Percentiles rank a stretch among this genome's conserved stretches.
Conservation (phyloP, 2,329 filamentous ascomycete genomes). For the Teratosphaeria zuluensis region DNA sequence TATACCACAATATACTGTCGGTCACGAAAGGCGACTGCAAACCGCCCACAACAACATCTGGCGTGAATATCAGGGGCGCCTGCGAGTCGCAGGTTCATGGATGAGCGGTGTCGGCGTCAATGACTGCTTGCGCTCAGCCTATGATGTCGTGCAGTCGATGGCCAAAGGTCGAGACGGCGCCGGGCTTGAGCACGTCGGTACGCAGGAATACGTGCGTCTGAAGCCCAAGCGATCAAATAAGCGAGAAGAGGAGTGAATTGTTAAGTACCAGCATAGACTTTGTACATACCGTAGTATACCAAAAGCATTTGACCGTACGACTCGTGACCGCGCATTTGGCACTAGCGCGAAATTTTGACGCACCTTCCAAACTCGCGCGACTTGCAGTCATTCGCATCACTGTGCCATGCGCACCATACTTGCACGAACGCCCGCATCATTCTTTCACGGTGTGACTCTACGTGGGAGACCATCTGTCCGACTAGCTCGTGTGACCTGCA, state of each 20-base stretch:
- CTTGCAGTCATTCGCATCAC: not conserved
- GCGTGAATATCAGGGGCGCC: conserved; percentile 48
- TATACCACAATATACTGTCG: conserved; percentile 83
- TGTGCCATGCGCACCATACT: not conserved
- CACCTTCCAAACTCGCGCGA: not conserved
- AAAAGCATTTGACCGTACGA: not conserved
- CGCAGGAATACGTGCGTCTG: conserved; percentile 10
- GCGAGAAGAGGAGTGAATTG: conserved; percentile 11
- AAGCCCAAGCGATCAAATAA: conserved; percentile 18
- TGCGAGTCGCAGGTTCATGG: conserved; percentile 51
- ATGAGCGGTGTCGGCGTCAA: conserved; percentile 41
- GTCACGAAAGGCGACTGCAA: conserved; percentile 57
- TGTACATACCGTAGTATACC: not conserved
- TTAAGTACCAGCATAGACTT: conserved; percentile 6
- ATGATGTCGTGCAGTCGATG: conserved; percentile 41
- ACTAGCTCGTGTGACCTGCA: not conserved
- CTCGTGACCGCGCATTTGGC: not conserved
- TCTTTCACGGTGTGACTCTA: not conserved
- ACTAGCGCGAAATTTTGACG: not conserved
- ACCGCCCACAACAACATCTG: conserved; percentile 47
- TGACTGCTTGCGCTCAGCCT: conserved; percentile 46
- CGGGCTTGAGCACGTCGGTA: conserved; percentile 23
- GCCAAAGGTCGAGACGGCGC: conserved; percentile 23
- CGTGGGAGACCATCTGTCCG: not conserved
- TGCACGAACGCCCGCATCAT: not conserved